Percentiles rank a stretch among this genome's conserved stretches.
These are phyloP conservation scores for Aspergillus bertholletiae DNA, from an alignment of 495 filamentous ascomycete species.

Conservation along the genomic window DNA sequence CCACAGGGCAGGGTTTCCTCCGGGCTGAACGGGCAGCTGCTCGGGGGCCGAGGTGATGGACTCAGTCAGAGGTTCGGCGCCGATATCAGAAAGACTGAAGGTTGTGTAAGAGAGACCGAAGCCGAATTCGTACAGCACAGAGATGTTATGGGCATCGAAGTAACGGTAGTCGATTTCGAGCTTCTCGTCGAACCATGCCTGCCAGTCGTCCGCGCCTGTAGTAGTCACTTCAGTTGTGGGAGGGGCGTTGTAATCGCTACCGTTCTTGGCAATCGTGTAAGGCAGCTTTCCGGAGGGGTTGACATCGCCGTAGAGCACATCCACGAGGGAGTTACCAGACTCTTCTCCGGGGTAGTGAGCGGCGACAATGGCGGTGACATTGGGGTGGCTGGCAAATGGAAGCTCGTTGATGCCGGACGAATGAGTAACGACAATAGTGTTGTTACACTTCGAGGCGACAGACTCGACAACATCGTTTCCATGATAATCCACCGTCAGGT, in stretches of 20 bases:
- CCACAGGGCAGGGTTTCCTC: slow-evolving; percentile 57
- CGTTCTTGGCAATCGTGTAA: slow-evolving; percentile 65
- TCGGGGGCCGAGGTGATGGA: slow-evolving; percentile 21
- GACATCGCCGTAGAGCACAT: slow-evolving; percentile 57
- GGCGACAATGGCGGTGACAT: slow-evolving; percentile 60
- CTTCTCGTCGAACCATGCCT: slow-evolving; percentile 61
- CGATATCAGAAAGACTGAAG: slow-evolving; percentile 45
- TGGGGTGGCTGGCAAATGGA: slow-evolving; percentile 55
- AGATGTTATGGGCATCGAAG: slow-evolving; percentile 58
- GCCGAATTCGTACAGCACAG: slow-evolving; percentile 63
- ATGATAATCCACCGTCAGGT: slow-evolving; percentile 48
- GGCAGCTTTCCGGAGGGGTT: slow-evolving; percentile 65
- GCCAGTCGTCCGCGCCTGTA: slow-evolving; percentile 39
- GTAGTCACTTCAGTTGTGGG: slow-evolving; percentile 40
- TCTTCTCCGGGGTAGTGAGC: slow-evolving; percentile 63
- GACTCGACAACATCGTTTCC: slow-evolving; percentile 54
- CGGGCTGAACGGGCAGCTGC: slow-evolving; percentile 36
- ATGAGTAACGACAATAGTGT: slow-evolving; percentile 62
- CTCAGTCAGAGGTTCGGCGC: slow-evolving; percentile 26
- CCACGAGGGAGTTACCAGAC: slow-evolving; percentile 51
- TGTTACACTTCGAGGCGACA: slow-evolving; percentile 53
- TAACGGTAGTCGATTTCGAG: slow-evolving; percentile 65
- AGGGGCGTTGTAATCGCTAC: slow-evolving; percentile 64
- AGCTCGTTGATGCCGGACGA: slow-evolving; percentile 58
- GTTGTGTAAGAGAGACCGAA: too few relatives aligned